Base-by-base conservation (phyloP, 2,329 filamentous ascomycete genomes). In the Xylariaceae sp. region DNA sequence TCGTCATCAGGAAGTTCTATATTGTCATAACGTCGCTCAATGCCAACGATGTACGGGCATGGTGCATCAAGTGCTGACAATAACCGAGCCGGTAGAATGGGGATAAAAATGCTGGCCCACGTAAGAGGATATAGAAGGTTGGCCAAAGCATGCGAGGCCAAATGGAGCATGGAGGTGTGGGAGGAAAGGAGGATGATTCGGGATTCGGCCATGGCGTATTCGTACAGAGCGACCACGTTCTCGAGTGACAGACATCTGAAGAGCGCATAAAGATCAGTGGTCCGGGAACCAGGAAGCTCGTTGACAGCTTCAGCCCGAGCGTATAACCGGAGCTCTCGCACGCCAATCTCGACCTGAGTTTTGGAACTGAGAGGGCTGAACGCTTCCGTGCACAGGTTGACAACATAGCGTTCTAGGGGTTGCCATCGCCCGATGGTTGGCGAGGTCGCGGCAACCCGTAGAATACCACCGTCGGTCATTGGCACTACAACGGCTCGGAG, bases 121-220 rank as follows among this genome's bases (percentile, higher is more conserved):
- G 91, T 89, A 55, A 97, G 78, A 6, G 92, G 93, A 72, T 96
- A 99, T 17, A 99, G 77, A 44, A 97, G 78, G 72, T 88, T 92
- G 37, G 85, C 84, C 59, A 97, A 78, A n/a, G 93, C 92, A 73
- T 92, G 87, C 69, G 89, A 95, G 42, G 92, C 93, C 50, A 97
- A 82, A 70, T 97, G 92, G 59, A 99, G 82, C 94, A 99, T 97
- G 54, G 92, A 88, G 1, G 93, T 94, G 73, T 99, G 92, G 1
- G 92, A 96, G 7, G 94, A 97, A 17, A 97, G 80, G 65, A 99
- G 87, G 71, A 99, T 96, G 74, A 99, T 97, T 60, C 93, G 89
- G 50, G 92, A 94, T 76, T 99, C 94, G 1, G 90, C 84, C 72
- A 99, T 82, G 66, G 91, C 89, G 74, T 93, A 97, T 77, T 99